phyloP scores from a whole-genome alignment of 169 alveolate genomes.

The Besnoitia besnoiti region DNA sequence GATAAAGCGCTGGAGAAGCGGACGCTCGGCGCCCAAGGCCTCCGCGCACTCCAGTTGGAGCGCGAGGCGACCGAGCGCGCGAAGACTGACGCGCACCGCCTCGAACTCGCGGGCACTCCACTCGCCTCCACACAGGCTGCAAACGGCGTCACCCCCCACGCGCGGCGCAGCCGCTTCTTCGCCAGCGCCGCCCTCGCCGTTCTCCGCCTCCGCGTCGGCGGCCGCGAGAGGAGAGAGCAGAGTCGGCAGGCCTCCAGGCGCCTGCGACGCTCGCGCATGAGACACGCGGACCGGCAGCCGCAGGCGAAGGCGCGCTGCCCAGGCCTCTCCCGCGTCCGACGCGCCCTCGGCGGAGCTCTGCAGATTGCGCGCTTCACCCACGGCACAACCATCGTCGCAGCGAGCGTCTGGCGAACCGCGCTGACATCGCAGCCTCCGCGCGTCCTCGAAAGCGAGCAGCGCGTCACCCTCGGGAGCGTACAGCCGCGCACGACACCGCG shows the following conservation, averaged over 20 bases:
- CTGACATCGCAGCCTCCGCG: neutral
- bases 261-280: no score
- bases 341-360: neutral
- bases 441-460: constrained; percentile 8
- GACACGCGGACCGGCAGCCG: no score
- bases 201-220: no score
- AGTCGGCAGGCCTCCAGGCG: no score
- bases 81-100: neutral
- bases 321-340: no score
- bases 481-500: neutral
- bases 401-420: neutral
- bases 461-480: neutral
- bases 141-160: neutral
- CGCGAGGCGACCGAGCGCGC: neutral
- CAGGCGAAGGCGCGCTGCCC: neutral
- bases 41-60: neutral
- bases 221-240: no score
- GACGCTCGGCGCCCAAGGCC: neutral
- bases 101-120: neutral
- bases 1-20: neutral
- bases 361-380: neutral
- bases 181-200: no score
- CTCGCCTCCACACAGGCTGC: neutral
- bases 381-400: neutral
- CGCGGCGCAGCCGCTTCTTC: no score